phyloP scores from a whole-genome alignment of 106 monocot genomes.

The Dendrobium huoshanense region DNA sequence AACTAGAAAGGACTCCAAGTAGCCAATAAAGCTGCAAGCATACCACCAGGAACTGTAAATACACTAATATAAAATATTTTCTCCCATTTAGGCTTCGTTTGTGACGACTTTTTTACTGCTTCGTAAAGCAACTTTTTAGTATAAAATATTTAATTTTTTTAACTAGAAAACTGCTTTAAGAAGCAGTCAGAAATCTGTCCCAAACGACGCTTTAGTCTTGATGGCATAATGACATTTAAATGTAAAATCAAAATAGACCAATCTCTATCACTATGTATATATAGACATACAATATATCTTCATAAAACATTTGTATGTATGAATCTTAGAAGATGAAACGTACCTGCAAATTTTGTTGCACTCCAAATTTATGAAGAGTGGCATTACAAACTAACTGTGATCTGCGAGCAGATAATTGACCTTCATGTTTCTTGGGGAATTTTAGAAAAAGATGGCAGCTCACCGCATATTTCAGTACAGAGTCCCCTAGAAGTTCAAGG shows the following conservation, averaged over 20 bases:
- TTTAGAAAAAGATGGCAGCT: constrained; percentile 70
- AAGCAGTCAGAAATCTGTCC: too few species aligned
- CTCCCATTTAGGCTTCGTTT: neutral
- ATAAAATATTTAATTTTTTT: too few species aligned
- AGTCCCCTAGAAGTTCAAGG: constrained; percentile 88
- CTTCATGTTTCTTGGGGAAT: constrained; percentile 71
- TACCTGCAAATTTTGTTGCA: constrained; percentile 67
- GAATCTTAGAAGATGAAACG: neutral
- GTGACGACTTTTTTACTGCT: too few species aligned
- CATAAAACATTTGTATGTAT: neutral
- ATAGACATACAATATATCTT: neutral
- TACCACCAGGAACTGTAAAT: neutral
- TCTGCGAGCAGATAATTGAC: constrained; percentile 54
- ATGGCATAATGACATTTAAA: neutral
- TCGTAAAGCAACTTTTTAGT: too few species aligned
- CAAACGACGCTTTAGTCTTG: neutral
- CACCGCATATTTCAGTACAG: constrained; percentile 83
- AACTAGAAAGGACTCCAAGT: neutral
- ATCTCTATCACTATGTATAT: neutral
- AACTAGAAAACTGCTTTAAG: too few species aligned
- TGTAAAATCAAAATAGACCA: neutral
- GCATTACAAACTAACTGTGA: constrained; percentile 64
- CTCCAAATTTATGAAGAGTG: constrained; percentile 70
- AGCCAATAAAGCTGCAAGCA: neutral
- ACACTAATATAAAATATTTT: neutral